Conservation (phyloP, 2,329 filamentous ascomycete species). For the Ilyonectria robusta region DNA sequence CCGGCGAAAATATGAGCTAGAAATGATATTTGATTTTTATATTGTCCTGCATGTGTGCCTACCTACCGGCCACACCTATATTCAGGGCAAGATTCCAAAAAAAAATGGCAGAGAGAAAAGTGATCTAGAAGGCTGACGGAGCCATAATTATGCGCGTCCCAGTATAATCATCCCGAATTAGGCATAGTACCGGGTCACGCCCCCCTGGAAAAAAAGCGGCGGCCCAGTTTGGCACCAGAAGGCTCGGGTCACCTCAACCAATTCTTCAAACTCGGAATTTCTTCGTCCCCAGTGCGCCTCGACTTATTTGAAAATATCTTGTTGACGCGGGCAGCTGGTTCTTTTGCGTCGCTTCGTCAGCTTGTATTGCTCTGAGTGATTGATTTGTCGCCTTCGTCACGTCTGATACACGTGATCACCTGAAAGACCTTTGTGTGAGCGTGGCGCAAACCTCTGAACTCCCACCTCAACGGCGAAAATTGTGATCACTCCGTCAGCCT, state of each 20-base stretch:
- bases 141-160: conserved; percentile 28
- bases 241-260: conserved; percentile 39
- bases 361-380: conserved; percentile 34
- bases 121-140: background rate
- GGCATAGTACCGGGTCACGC: conserved; percentile 43
- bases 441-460: conserved; percentile 38
- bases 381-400: conserved; percentile 19
- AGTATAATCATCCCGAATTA: conserved; percentile 16
- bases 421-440: conserved; percentile 30
- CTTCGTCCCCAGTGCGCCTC: conserved; percentile 36
- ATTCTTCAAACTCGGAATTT: conserved; percentile 41
- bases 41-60: background rate
- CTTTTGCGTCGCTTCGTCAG: conserved; percentile 30
- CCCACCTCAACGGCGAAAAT: conserved; percentile 36
- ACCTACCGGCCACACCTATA: background rate
- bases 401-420: conserved; percentile 37
- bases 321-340: conserved; percentile 31
- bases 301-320: conserved; percentile 35
- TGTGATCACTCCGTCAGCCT: conserved; percentile 36
- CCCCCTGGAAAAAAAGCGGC: conserved; percentile 37
- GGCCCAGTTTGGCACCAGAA: conserved; percentile 36
- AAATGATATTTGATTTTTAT: background rate
- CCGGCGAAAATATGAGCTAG: background rate
- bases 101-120: background rate
- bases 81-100: background rate